Percentiles rank a stretch among this genome's conserved stretches.
Evolutionary conservation across 345 rosid genomes (phyloP).

Genomic region (Physaria fendleri): DNA sequence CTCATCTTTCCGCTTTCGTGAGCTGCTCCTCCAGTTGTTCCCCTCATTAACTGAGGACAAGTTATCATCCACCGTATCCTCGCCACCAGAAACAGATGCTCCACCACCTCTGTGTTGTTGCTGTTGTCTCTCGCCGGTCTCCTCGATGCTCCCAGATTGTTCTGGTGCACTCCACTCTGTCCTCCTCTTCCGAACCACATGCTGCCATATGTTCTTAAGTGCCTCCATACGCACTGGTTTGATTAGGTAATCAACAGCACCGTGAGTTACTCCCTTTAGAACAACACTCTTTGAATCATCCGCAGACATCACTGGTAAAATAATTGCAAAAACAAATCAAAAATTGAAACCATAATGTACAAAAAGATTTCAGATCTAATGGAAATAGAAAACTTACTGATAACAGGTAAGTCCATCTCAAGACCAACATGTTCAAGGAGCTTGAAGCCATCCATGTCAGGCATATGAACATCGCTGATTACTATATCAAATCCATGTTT

Average conservation of each 20-base stretch:
- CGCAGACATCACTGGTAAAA: constrained; percentile 77
- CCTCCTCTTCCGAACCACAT: constrained; percentile 62
- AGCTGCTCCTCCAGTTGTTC: constrained; percentile 35
- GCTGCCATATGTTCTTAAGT: constrained; percentile 83
- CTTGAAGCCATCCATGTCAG: constrained; percentile 85
- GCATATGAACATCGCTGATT: constrained; percentile 88
- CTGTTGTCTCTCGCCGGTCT: constrained; percentile 35
- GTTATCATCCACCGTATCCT: constrained; percentile 40
- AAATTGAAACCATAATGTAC: neutral
- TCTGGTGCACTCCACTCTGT: constrained; percentile 47
- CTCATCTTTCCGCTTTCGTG: constrained; percentile 46
- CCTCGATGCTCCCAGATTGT: constrained; percentile 54
- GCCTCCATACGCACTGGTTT: constrained; percentile 77
- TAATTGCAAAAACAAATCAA: neutral
- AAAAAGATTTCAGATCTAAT: neutral
- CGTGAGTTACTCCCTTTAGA: constrained; percentile 71
- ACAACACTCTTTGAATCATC: constrained; percentile 69
- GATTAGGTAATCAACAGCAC: constrained; percentile 76
- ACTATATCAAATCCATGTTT: constrained; percentile 61
- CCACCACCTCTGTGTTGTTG: constrained; percentile 36
- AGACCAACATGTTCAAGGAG: constrained; percentile 67
- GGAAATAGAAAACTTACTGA: constrained; percentile 41
- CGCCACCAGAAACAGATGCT: constrained; percentile 29
- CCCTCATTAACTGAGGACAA: constrained; percentile 65
- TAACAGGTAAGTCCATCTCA: constrained; percentile 88